A percentile compares a stretch with the other conserved stretches of the same genome.
Evolutionary conservation across 169 alveolate genomes (phyloP).

Genomic region (Plasmodium cynomolgi): DNA sequence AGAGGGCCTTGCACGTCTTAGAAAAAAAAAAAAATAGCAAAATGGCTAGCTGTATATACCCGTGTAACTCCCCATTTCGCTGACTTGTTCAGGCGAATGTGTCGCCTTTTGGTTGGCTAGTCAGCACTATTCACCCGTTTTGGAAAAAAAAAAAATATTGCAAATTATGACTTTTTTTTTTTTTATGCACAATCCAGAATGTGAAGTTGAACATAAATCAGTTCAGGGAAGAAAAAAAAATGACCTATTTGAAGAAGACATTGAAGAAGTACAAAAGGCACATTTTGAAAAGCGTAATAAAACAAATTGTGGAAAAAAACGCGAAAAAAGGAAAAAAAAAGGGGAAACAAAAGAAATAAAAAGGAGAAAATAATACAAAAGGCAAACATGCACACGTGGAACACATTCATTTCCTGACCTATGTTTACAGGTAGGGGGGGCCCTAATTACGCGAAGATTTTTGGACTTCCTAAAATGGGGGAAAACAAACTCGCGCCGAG

Average conservation of each 20-base stretch:
- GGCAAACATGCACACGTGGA: neutral
- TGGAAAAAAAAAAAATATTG: neutral
- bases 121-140: neutral
- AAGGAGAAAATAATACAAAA: neutral
- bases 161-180: neutral
- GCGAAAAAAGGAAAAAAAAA: neutral
- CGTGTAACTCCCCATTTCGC: neutral
- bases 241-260: constrained; percentile 7
- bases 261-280: constrained; percentile 11
- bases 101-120: neutral
- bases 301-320: neutral
- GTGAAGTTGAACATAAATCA: constrained; percentile 7
- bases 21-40: neutral
- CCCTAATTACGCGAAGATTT: neutral
- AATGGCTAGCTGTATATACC: neutral
- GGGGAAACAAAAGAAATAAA: neutral
- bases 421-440: constrained; percentile 14
- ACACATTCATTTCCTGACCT: neutral
- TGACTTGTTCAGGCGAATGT: neutral
- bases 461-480: constrained; percentile 18
- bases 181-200: constrained; percentile 1
- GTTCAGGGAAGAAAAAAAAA: constrained; percentile 13
- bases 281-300: constrained; percentile 10
- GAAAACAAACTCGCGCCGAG: constrained; percentile 7
- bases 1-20: neutral